Percentiles rank a stretch among this genome's conserved stretches.
These are phyloP conservation scores for Mycena indigotica DNA, from an alignment of 768 basidiomycete species.

Conservation along the genomic window DNA sequence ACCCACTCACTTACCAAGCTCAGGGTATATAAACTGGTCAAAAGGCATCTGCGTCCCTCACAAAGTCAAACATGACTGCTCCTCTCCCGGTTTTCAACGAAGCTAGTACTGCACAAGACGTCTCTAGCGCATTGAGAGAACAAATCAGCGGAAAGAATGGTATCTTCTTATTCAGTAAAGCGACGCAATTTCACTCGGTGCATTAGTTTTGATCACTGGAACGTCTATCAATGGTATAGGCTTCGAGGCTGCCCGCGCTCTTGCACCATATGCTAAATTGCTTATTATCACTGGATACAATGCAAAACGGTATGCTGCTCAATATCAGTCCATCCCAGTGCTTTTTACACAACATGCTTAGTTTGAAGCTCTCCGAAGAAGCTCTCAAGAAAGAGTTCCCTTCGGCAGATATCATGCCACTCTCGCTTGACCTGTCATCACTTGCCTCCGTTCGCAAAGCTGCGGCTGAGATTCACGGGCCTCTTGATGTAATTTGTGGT, in stretches of 20 bases:
- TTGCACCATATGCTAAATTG: slow-evolving; percentile 9
- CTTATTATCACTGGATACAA: slow-evolving; percentile 13
- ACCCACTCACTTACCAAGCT: no score
- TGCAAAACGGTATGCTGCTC: background rate
- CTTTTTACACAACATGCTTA: background rate
- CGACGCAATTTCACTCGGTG: background rate
- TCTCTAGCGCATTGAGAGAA: background rate
- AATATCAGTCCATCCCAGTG: background rate
- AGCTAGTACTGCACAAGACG: slow-evolving; percentile 17
- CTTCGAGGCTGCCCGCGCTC: slow-evolving; percentile 6
- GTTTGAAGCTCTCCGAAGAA: slow-evolving; percentile 2
- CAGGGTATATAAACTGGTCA: no score
- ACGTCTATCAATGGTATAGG: slow-evolving; percentile 14
- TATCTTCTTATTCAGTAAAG: background rate
- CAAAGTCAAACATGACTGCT: no score
- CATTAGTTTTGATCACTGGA: slow-evolving; percentile 7
- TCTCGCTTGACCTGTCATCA: slow-evolving; percentile 10
- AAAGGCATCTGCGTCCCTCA: no score
- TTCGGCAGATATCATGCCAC: background rate
- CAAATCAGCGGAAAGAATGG: slow-evolving; percentile 14
- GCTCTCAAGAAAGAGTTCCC: no score
- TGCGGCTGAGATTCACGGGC: slow-evolving; percentile 5
- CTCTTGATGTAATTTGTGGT: background rate
- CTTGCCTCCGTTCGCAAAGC: slow-evolving; percentile 7
- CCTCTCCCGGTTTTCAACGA: no score